These are phyloP conservation scores for Aspergillus unguis DNA, from an alignment of 2,329 filamentous ascomycete genomes.

Conservation along the genomic window DNA sequence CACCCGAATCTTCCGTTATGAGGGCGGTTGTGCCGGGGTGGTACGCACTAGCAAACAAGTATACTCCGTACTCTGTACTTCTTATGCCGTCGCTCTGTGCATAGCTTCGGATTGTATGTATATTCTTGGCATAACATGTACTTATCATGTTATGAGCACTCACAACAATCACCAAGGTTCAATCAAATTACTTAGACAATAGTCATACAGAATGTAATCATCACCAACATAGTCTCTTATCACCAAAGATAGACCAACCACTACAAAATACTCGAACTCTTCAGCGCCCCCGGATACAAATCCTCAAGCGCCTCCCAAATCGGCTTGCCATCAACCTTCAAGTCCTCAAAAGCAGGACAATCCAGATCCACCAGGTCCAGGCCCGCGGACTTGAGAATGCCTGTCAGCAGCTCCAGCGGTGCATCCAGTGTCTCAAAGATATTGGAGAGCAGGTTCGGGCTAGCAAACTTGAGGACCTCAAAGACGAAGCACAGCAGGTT, in stretches of 20 bases:
- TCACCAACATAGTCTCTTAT: too few relatives aligned
- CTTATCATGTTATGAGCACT: too few relatives aligned
- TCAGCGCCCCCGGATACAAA: slow-evolving; percentile 28
- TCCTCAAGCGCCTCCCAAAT: slow-evolving; percentile 29
- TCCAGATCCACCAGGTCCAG: slow-evolving; percentile 23
- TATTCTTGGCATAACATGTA: too few relatives aligned
- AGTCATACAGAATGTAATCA: too few relatives aligned
- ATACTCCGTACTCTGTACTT: too few relatives aligned
- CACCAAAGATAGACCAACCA: not conserved
- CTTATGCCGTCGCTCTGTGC: too few relatives aligned
- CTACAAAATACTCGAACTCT: slow-evolving; percentile 19
- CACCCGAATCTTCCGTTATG: too few relatives aligned
- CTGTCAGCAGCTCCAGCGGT: slow-evolving; percentile 28
- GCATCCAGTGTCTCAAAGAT: slow-evolving; percentile 29
- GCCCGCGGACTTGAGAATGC: slow-evolving; percentile 25
- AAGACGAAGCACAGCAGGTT: slow-evolving; percentile 41
- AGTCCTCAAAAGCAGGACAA: slow-evolving; percentile 32
- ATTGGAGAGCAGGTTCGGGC: slow-evolving; percentile 31
- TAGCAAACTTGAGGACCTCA: slow-evolving; percentile 32
- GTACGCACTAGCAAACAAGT: too few relatives aligned
- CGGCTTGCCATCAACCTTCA: slow-evolving; percentile 30
- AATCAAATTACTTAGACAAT: too few relatives aligned
- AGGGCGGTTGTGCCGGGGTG: too few relatives aligned
- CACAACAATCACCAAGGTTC: too few relatives aligned
- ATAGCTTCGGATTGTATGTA: too few relatives aligned